These are phyloP conservation scores for Thelonectria rubi DNA, from an alignment of 2,329 filamentous ascomycete genomes.

Conservation along the genomic window DNA sequence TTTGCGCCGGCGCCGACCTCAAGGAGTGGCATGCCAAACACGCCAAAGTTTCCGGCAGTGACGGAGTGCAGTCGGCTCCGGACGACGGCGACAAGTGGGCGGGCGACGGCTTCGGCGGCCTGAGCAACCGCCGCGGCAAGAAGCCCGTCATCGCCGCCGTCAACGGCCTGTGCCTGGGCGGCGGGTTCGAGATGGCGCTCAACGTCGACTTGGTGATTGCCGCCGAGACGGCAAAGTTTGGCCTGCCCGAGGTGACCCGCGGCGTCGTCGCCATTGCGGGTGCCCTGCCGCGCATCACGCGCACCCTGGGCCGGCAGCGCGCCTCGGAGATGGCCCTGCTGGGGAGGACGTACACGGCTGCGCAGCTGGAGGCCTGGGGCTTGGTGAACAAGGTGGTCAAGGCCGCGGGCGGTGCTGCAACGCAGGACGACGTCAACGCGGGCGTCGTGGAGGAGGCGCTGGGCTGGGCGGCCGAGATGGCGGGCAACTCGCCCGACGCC, in stretches of 20 bases:
- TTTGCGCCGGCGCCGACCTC: constrained; percentile 74
- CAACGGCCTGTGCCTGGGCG: constrained; percentile 76
- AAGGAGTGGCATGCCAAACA: constrained; percentile 68
- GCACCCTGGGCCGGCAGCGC: constrained; percentile 70
- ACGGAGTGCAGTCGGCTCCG: too few relatives aligned
- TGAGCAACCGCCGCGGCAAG: constrained; percentile 70
- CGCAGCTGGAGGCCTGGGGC: constrained; percentile 71
- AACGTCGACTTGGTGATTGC: constrained; percentile 78
- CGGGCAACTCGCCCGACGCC: constrained; percentile 76
- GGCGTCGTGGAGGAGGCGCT: constrained; percentile 67
- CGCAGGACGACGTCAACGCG: constrained; percentile 26
- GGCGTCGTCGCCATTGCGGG: constrained; percentile 77
- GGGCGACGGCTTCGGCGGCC: constrained; percentile 64
- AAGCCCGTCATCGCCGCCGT: constrained; percentile 80
- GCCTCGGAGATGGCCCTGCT: constrained; percentile 77
- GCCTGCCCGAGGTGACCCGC: constrained; percentile 73
- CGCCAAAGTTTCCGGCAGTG: too few relatives aligned
- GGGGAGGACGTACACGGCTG: constrained; percentile 66
- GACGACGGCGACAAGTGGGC: constrained; percentile 45
- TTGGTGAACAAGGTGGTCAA: constrained; percentile 73
- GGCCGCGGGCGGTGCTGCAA: constrained; percentile 22
- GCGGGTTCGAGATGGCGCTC: constrained; percentile 77
- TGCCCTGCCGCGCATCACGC: constrained; percentile 70
- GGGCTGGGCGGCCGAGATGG: constrained; percentile 67
- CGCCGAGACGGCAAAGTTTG: constrained; percentile 63